A percentile compares a stretch with the other conserved stretches of the same genome.
phyloP scores from a whole-genome alignment of 2,329 filamentous ascomycete species.

The Hortaea sp. region DNA sequence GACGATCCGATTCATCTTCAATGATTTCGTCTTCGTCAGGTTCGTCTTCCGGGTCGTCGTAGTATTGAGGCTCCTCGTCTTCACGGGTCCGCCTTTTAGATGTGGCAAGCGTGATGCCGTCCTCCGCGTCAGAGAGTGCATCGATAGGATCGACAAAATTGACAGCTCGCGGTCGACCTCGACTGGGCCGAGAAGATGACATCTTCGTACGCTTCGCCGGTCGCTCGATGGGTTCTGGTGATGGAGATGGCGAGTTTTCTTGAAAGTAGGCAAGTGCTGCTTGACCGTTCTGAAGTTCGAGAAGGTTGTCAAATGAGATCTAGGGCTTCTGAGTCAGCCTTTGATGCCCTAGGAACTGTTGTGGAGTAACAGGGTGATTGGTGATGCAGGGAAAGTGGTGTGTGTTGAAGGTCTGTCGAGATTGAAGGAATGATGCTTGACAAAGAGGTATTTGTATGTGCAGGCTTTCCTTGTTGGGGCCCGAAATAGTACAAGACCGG shows the following conservation, averaged over 20 bases:
- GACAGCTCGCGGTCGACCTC: conserved; percentile 1
- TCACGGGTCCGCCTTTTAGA: conserved; percentile 13
- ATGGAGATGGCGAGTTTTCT: conserved; percentile 11
- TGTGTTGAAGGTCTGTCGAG: no score
- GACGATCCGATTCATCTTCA: conserved; percentile 3
- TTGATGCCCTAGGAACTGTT: no score
- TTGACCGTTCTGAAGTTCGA: conserved; percentile 36
- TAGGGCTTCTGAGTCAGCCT: not conserved
- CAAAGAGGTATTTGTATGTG: no score
- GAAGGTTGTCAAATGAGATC: conserved; percentile 34
- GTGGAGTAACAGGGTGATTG: no score
- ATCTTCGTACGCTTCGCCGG: conserved; percentile 9
- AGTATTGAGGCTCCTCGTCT: conserved; percentile 15
- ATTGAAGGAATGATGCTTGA: no score
- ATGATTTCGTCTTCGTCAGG: conserved; percentile 14
- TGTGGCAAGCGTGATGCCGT: conserved; percentile 6
- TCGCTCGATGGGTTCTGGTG: not conserved
- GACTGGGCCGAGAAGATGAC: conserved; percentile 16
- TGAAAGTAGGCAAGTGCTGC: conserved; percentile 35
- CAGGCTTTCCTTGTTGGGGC: no score
- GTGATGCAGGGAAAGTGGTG: no score
- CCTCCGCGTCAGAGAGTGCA: conserved; percentile 13
- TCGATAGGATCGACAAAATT: conserved; percentile 23
- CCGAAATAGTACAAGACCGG: no score
- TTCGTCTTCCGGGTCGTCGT: conserved; percentile 10